Conservation (phyloP, 768 basidiomycete species). For the Boletus tylopilopsis region DNA sequence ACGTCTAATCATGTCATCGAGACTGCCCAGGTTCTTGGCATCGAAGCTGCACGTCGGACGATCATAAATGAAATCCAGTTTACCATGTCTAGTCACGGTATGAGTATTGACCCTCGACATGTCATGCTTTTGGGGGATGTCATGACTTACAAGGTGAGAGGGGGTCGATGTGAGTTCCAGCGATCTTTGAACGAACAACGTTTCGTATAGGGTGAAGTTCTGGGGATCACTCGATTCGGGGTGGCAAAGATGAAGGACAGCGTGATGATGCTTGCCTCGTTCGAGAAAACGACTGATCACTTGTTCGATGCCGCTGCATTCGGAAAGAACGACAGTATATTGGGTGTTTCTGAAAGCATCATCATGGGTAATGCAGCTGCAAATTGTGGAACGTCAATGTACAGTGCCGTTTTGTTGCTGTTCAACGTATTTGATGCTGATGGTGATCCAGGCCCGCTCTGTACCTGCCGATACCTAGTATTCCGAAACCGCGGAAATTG, state of each 20-base stretch:
- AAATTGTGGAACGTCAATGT: constrained; percentile 94
- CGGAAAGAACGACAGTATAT: constrained; percentile 91
- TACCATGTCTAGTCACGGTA: constrained; percentile 95
- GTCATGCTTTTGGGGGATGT: constrained; percentile 98
- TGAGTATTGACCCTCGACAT: constrained; percentile 98
- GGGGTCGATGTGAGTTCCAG: neutral
- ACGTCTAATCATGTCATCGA: constrained; percentile 98
- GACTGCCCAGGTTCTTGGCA: constrained; percentile 91
- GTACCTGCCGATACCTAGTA: constrained; percentile 28
- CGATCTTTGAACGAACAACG: neutral
- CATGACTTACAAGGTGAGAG: constrained; percentile 89
- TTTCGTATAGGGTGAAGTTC: constrained; percentile 78
- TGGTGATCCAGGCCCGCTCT: constrained; percentile 32
- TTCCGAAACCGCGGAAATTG: constrained; percentile 33
- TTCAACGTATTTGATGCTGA: constrained; percentile 4
- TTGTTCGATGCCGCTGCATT: constrained; percentile 96
- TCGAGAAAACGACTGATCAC: constrained; percentile 99
- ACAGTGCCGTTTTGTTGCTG: constrained; percentile 25
- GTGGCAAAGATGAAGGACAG: constrained; percentile 99
- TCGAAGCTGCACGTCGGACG: constrained; percentile 90
- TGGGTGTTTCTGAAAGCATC: constrained; percentile 98
- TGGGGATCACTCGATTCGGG: constrained; percentile 98
- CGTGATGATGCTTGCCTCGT: constrained; percentile 97
- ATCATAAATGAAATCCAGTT: constrained; percentile 97
- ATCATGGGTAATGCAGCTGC: constrained; percentile 98